Base-by-base conservation (phyloP, 1,139 yeast species). In the Protomyces lactucae-debilis region DNA sequence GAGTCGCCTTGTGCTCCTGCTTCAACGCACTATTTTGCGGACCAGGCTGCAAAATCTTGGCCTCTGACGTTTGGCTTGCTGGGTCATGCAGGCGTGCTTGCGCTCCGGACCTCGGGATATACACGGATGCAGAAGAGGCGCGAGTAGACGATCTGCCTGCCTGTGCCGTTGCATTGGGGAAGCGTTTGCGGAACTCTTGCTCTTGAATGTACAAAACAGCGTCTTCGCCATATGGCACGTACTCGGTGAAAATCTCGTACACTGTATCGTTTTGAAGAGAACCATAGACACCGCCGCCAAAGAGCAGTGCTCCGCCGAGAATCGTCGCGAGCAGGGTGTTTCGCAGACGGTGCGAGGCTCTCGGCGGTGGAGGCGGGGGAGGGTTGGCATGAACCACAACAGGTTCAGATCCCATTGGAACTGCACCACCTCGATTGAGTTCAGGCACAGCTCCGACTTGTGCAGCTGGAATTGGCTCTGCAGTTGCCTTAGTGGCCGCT, bases 141-240 rank as follows among this genome's bases (percentile, higher is more conserved):
- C 51, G 37, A 2, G 18, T 28, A 3, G 56, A n/a, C 9, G 52
- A 70, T 76, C 77, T 59, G 76, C 71, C 61, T 72, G 75, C 61
- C 70, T 74, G 64, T 72, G 70, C 43, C 72, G 75, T 67, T 72
- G 72, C 70, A 74, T 76, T 52, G 67, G 76, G 74, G 68, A 60
- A 72, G 65, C 71, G 71, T 28, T 76, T 66, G 65, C 76, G 74
- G 66, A 76, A 73, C 69, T 73, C 74, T 65, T 76, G 76, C 72
- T 78, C 77, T 68, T 85, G 88, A 60, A 82, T 76, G 23, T 74
- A 71, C 61, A 82, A 82, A 32, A 85, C 79, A 32, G 82, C 74
- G 36, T 76, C 74, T 69, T 84, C 86, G 45, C 85, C 86, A 60
- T 80, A 78, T 25, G 92, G 92, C 52, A 85, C 81, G 66, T 81